Conservation (phyloP, 495 filamentous ascomycete genomes). For the Lineolata rhizophorae region DNA sequence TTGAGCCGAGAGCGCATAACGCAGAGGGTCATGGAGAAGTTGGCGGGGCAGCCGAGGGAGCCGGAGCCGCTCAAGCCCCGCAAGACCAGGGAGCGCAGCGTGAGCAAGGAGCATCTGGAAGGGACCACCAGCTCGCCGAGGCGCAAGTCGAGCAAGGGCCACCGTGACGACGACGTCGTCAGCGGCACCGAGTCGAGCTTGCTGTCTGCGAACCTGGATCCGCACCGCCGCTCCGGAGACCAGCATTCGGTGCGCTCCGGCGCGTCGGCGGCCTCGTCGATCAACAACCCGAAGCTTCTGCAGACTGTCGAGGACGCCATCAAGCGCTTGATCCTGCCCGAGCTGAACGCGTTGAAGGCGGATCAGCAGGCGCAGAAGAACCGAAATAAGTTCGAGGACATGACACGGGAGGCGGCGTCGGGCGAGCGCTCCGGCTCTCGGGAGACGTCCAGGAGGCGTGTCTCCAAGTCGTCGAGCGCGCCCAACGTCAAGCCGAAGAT, state of each 20-base stretch:
- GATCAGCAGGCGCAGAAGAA: slow-evolving; percentile 52
- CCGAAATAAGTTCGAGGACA: slow-evolving; percentile 33
- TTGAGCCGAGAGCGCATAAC: slow-evolving; percentile 51
- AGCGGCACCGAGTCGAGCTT: slow-evolving; percentile 56
- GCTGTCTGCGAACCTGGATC: too few relatives aligned
- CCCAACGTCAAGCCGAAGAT: slow-evolving; percentile 50
- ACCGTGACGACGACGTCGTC: slow-evolving; percentile 31
- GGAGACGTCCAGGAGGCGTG: slow-evolving; percentile 24
- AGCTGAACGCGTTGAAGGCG: slow-evolving; percentile 74
- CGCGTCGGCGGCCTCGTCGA: slow-evolving; percentile 59
- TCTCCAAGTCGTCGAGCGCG: slow-evolving; percentile 47
- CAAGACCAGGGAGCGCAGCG: slow-evolving; percentile 22
- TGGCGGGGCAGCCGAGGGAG: slow-evolving; percentile 20
- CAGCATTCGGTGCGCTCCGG: slow-evolving; percentile 55
- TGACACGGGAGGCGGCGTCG: slow-evolving; percentile 27
- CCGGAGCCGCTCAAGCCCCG: slow-evolving; percentile 10
- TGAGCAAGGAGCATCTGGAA: slow-evolving; percentile 40
- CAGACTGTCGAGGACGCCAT: slow-evolving; percentile 95
- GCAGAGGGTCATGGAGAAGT: slow-evolving; percentile 48
- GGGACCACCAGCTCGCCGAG: slow-evolving; percentile 29
- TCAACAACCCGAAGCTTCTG: slow-evolving; percentile 89
- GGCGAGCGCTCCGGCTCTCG: slow-evolving; percentile 42
- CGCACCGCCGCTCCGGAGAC: slow-evolving; percentile 45
- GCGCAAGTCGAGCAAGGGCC: slow-evolving; percentile 23
- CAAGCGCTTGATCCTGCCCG: slow-evolving; percentile 71